Evolutionary conservation across 495 filamentous ascomycete genomes (phyloP), one percentile per base, ranked within the genome.

Genomic region (Penicillium roqueforti): DNA sequence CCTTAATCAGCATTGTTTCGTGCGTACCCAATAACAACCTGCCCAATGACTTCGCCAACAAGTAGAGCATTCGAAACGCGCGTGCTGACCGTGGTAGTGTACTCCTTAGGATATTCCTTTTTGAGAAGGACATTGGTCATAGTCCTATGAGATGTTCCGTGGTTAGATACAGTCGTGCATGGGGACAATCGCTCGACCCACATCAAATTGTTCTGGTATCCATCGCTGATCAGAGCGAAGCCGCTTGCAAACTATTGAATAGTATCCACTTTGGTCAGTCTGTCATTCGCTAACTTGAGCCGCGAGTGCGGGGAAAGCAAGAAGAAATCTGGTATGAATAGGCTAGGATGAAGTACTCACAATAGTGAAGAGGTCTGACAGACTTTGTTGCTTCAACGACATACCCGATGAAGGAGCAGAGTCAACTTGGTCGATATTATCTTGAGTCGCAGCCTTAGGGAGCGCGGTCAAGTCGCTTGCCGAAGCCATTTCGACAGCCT

Each of bases 191-290:
- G 18, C 20, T 43, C 19, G 14, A 41, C 60, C 53, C 32, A 61
- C 76, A 80, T 80, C n/a, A 78, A 54, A 37, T 74, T 78, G 45
- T 79, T 80, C 46, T 80, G 76, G 47, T 80, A 80, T 44, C 77
- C 77, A 72, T 80, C 77, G 16, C 74, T 78, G 50, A 80, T 76
- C 18, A 80, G 60, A 7, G 77, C 77, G 51, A 71, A 74, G n/a
- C 77, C 77, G 22, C 72, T 67, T 31, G 73, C 72, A 37, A 77
- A 72, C 65, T 73, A 53, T 37, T 40, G 39, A 5, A 20, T 3
- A n/a, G 5, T 6, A 36, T n/a, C n/a, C 6, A 8, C 11, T 47
- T 47, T 18, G 9, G 0, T n/a, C 4, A 41, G 32, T 36, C 32
- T 36, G n/a, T 16, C 5, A 36, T n/a, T 36, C 6, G 14, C 32